phyloP scores from a whole-genome alignment of 1,284 basidiomycete genomes.

The Polyporus tsugae region DNA sequence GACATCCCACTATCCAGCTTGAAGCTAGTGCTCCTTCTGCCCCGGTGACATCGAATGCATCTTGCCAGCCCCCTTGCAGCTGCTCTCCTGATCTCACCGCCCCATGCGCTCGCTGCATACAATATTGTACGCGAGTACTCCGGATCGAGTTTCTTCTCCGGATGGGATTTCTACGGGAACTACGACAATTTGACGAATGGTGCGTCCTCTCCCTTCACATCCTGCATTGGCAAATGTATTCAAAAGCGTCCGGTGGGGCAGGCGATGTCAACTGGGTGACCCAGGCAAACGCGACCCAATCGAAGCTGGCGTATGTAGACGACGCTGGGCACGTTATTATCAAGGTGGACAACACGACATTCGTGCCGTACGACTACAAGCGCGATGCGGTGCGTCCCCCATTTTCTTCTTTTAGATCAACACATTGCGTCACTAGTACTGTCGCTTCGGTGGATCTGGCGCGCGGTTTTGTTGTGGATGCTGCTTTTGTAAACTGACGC shows the following conservation, averaged over 20 bases:
- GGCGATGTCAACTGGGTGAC: slow-evolving; percentile 62
- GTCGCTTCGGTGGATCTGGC: background rate
- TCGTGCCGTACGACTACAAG: slow-evolving; percentile 60
- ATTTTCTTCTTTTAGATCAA: background rate
- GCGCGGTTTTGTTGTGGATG: no score
- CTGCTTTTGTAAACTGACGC: background rate
- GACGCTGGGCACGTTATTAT: slow-evolving; percentile 61
- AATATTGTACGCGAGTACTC: slow-evolving; percentile 48
- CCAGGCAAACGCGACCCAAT: slow-evolving; percentile 50
- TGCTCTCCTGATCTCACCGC: slow-evolving; percentile 13
- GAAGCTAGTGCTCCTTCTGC: background rate
- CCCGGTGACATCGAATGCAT: slow-evolving; percentile 18
- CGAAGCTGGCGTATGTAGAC: slow-evolving; percentile 63
- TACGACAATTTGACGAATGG: slow-evolving; percentile 59
- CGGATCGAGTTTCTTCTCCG: slow-evolving; percentile 56
- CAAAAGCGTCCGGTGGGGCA: slow-evolving; percentile 30
- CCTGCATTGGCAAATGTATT: background rate
- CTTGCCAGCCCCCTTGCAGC: slow-evolving; percentile 8
- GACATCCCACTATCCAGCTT: background rate
- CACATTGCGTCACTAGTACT: slow-evolving; percentile 11
- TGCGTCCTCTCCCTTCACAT: slow-evolving; percentile 16
- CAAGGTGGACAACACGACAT: slow-evolving; percentile 64
- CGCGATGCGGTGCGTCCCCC: slow-evolving; percentile 57
- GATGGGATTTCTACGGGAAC: slow-evolving; percentile 63
- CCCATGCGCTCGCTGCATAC: slow-evolving; percentile 26